phyloP scores from a whole-genome alignment of 352 stramenopile genomes.

The Globisporangium okanoganense region DNA sequence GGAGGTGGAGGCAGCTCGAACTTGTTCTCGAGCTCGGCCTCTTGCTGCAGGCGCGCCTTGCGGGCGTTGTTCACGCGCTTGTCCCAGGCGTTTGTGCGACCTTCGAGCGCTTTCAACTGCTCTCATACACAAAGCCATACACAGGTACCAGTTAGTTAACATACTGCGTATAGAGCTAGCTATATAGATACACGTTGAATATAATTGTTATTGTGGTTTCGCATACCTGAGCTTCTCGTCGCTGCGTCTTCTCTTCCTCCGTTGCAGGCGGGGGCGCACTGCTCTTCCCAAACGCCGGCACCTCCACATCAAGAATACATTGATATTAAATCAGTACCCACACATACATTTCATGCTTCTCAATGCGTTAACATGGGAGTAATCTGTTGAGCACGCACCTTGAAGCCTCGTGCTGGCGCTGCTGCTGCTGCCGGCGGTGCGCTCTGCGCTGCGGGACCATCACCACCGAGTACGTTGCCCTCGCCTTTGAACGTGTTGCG shows the following conservation, averaged over 20 bases:
- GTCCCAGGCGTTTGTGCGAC: slow-evolving; percentile 60
- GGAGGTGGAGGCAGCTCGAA: slow-evolving; percentile 26
- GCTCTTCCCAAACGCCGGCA: slow-evolving; percentile 36
- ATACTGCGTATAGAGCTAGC: no score
- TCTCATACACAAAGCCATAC: slow-evolving; percentile 2
- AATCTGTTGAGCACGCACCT: slow-evolving; percentile 17
- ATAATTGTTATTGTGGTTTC: not conserved
- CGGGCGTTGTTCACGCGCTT: slow-evolving; percentile 59
- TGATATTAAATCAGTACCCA: not conserved
- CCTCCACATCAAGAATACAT: slow-evolving; percentile 12
- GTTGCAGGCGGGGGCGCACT: slow-evolving; percentile 36
- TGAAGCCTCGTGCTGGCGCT: slow-evolving; percentile 19
- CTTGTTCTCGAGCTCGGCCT: slow-evolving; percentile 41
- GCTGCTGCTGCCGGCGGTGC: slow-evolving; percentile 13
- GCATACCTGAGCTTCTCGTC: slow-evolving; percentile 57
- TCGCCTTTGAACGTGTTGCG: slow-evolving; percentile 56
- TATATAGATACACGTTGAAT: no score
- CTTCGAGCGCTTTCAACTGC: slow-evolving; percentile 54
- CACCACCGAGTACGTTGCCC: slow-evolving; percentile 55
- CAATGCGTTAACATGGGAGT: not conserved
- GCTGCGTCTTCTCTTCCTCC: slow-evolving; percentile 48
- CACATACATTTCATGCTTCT: not conserved
- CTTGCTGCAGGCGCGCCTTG: slow-evolving; percentile 44
- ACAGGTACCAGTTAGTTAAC: not conserved
- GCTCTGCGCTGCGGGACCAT: not conserved